Percentiles rank a stretch among this genome's conserved stretches.
These are phyloP conservation scores for Diplodia scrobiculata DNA, from an alignment of 2,329 filamentous ascomycete species.

Conservation along the genomic window DNA sequence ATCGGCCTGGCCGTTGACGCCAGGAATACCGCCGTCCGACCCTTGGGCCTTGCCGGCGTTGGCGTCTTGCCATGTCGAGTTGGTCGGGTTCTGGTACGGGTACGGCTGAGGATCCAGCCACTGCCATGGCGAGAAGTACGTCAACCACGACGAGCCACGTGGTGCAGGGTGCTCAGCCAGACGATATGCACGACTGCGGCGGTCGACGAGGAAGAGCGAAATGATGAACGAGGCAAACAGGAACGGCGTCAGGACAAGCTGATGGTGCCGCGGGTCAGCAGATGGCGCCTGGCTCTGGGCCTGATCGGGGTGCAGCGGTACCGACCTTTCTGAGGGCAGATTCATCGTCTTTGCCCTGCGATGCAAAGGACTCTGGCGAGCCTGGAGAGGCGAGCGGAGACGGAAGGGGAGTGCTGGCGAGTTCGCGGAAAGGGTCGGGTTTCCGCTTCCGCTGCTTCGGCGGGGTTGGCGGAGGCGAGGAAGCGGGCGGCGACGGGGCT, in stretches of 20 bases:
- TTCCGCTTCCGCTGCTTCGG: constrained; percentile 23
- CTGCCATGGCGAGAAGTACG: constrained; percentile 41
- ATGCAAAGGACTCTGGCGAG: constrained; percentile 16
- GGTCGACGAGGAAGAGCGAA: constrained; percentile 65
- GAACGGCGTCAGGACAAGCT: constrained; percentile 62
- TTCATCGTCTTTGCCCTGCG: constrained; percentile 33
- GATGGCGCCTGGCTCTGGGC: not conserved
- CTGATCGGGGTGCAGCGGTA: not conserved
- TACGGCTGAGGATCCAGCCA: constrained; percentile 44
- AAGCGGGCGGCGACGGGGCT: not conserved
- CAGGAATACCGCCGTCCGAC: constrained; percentile 28
- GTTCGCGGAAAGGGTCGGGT: constrained; percentile 39
- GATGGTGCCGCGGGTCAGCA: not conserved
- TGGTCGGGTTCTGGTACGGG: constrained; percentile 48
- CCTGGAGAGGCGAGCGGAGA: constrained; percentile 36
- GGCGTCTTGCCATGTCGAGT: constrained; percentile 35
- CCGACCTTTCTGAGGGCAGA: constrained; percentile 37
- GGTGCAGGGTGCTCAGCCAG: constrained; percentile 38
- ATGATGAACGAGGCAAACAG: constrained; percentile 66
- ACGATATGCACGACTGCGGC: constrained; percentile 57
- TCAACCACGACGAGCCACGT: constrained; percentile 44
- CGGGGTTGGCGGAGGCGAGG: not conserved
- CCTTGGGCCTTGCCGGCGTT: constrained; percentile 33
- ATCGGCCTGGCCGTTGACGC: constrained; percentile 20
- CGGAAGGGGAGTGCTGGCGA: constrained; percentile 35